These are phyloP conservation scores for Isatis tinctoria DNA, from an alignment of 345 rosid genomes.

Conservation along the genomic window DNA sequence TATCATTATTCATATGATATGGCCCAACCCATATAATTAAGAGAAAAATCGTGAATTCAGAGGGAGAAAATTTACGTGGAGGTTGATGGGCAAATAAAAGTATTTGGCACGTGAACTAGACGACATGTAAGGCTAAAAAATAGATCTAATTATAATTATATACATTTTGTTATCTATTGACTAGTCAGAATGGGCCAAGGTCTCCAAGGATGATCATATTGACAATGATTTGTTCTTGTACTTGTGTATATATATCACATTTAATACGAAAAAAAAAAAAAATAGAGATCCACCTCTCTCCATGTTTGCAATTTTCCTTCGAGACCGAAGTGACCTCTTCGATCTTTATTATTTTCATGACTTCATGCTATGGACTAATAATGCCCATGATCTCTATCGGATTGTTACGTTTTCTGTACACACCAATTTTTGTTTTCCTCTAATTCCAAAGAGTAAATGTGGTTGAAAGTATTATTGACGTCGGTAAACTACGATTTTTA, in stretches of 20 bases:
- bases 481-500: too few relatives aligned
- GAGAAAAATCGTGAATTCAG: neutral
- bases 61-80: neutral
- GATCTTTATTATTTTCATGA: neutral
- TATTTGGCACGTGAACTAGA: slow-evolving; percentile 18
- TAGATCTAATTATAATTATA: neutral
- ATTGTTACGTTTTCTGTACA: too few relatives aligned
- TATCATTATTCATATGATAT: neutral
- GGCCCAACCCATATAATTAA: neutral
- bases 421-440: too few relatives aligned
- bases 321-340: neutral
- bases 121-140: slow-evolving; percentile 8
- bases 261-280: neutral
- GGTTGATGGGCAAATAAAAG: neutral
- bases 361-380: neutral
- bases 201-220: slow-evolving; percentile 2
- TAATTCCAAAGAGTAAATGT: too few relatives aligned
- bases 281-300: neutral
- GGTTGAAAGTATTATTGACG: too few relatives aligned
- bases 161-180: slow-evolving; percentile 3
- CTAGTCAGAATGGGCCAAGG: slow-evolving; percentile 15
- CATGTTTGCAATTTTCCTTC: neutral
- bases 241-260: neutral
- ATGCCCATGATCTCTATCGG: too few relatives aligned
- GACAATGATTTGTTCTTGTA: slow-evolving; percentile 27